Conservation (phyloP, 768 basidiomycete genomes). For the Dioszegia aurantiaca region DNA sequence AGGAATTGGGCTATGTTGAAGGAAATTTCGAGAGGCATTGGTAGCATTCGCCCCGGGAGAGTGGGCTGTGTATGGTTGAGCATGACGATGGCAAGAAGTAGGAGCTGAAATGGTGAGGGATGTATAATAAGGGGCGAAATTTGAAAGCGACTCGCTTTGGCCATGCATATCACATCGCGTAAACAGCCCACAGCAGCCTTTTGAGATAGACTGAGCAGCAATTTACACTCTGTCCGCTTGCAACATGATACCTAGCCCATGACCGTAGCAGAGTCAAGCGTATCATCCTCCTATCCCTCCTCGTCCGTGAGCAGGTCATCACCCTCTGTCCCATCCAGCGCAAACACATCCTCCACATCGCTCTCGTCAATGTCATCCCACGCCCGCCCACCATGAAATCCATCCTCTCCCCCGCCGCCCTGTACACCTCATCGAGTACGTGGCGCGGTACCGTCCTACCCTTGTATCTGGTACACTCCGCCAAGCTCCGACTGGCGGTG, state of each 20-base stretch:
- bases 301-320: neutral
- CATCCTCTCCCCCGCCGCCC: neutral
- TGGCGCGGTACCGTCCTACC: neutral
- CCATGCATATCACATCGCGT: no score
- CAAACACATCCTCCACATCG: slow-evolving; percentile 1
- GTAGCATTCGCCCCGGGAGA: no score
- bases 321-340: neutral
- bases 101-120: no score
- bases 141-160: no score
- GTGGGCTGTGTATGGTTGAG: no score
- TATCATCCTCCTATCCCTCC: neutral
- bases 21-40: slow-evolving; percentile 9
- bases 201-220: no score
- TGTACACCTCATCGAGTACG: slow-evolving; percentile 1
- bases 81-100: no score
- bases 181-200: no score
- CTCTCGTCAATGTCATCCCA: slow-evolving; percentile 1
- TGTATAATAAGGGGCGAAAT: no score
- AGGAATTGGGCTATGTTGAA: slow-evolving; percentile 8
- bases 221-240: no score
- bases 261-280: no score
- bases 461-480: neutral
- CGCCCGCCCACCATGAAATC: neutral
- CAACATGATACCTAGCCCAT: no score
- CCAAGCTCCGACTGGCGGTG: neutral